Percentiles rank a stretch among this genome's conserved stretches.
Conservation (phyloP, 352 stramenopile species). For the Globisporangium megalacanthum region DNA sequence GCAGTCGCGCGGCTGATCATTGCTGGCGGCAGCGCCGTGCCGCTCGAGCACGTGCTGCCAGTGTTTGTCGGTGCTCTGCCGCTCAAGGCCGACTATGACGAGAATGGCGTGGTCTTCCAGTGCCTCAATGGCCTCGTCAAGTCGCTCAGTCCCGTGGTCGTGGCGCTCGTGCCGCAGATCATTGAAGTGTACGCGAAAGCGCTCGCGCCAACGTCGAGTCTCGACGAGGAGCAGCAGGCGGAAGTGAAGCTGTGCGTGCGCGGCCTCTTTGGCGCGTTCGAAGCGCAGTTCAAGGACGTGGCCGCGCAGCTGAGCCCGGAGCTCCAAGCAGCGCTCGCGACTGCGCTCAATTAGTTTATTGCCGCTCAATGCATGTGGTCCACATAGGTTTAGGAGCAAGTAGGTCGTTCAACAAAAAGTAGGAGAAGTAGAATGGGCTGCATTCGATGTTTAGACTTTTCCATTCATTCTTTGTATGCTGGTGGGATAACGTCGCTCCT, state of each 20-base stretch:
- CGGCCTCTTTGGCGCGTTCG: constrained; percentile 55
- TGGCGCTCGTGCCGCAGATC: constrained; percentile 67
- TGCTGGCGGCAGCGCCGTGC: constrained; percentile 63
- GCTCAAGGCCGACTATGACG: constrained; percentile 95
- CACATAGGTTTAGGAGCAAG: neutral
- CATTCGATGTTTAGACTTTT: neutral
- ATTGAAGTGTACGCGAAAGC: constrained; percentile 80
- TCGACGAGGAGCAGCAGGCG: constrained; percentile 70
- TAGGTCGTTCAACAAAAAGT: neutral
- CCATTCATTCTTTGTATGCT: no score
- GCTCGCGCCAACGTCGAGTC: constrained; percentile 47
- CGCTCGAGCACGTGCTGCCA: constrained; percentile 91
- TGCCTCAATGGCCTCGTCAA: constrained; percentile 92
- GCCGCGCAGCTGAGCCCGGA: constrained; percentile 70
- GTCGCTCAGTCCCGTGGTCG: constrained; percentile 79
- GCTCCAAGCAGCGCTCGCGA: constrained; percentile 57
- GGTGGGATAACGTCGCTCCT: no score
- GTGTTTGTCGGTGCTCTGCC: constrained; percentile 92
- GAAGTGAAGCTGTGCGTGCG: constrained; percentile 68
- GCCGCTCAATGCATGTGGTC: neutral
- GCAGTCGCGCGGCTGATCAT: constrained; percentile 94
- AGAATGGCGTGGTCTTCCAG: constrained; percentile 94
- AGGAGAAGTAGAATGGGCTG: neutral
- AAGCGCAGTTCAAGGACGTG: constrained; percentile 77
- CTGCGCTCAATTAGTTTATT: constrained; percentile 44